Conservation (phyloP, 805 yeast species). For the Cyberlindnera japonica region DNA sequence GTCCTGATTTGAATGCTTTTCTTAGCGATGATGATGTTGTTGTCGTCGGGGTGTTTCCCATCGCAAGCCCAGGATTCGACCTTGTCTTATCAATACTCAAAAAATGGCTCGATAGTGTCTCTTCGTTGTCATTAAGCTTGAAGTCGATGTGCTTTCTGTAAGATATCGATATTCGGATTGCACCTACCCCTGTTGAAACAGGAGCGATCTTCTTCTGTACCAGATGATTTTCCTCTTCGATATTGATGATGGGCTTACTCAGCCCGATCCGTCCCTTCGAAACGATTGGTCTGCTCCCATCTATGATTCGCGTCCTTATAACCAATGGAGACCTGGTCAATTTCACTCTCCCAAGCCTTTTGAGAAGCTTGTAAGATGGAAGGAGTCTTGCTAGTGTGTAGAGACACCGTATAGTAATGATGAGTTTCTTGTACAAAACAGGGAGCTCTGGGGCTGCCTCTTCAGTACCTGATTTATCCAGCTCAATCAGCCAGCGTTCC, state of each 20-base stretch:
- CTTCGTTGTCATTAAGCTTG: constrained; percentile 62
- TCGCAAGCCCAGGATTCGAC: constrained; percentile 11
- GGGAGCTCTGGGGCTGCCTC: constrained; percentile 52
- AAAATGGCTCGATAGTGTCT: constrained; percentile 55
- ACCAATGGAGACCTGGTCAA: constrained; percentile 37
- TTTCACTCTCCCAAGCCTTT: constrained; percentile 38
- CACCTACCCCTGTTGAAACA: constrained; percentile 71
- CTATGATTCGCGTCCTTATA: constrained; percentile 60
- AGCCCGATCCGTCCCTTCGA: constrained; percentile 85
- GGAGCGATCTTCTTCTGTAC: constrained; percentile 64
- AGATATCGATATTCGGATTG: constrained; percentile 69
- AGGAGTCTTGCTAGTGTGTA: constrained; percentile 62
- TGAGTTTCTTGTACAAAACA: constrained; percentile 66
- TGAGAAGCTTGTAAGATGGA: constrained; percentile 64
- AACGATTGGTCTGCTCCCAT: constrained; percentile 74
- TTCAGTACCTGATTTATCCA: constrained; percentile 44
- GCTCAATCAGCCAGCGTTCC: constrained; percentile 90
- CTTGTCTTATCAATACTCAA: constrained; percentile 39
- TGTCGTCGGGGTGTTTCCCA: constrained; percentile 1
- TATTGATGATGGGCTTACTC: constrained; percentile 54
- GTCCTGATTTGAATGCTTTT: constrained; percentile 33
- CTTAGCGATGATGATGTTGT: constrained; percentile 20
- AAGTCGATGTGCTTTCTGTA: constrained; percentile 73
- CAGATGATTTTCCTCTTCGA: constrained; percentile 42
- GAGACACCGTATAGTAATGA: constrained; percentile 69